Conservation (phyloP, 2,329 filamentous ascomycete species). For the Cladosporium sp. region DNA sequence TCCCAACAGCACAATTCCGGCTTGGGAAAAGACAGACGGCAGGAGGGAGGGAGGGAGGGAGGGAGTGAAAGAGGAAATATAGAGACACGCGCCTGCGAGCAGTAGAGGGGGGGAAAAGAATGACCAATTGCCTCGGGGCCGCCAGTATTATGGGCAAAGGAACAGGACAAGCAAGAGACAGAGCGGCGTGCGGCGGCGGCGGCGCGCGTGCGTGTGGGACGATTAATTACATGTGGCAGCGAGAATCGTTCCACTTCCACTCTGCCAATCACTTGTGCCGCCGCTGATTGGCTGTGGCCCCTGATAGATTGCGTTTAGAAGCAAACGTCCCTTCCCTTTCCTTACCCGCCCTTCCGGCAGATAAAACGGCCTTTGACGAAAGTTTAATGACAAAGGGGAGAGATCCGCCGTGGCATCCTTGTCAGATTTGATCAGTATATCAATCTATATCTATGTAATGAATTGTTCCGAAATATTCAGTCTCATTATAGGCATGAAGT, state of each 20-base stretch:
- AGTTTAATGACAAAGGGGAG: too few relatives aligned
- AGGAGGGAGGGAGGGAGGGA: not conserved
- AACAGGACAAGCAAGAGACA: not conserved
- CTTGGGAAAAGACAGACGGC: not conserved
- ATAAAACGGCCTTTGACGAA: too few relatives aligned
- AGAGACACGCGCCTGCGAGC: not conserved
- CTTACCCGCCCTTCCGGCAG: too few relatives aligned
- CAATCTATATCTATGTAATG: too few relatives aligned
- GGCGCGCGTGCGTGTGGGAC: not conserved
- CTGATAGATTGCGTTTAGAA: slow-evolving; percentile 4
- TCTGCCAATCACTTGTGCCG: not conserved
- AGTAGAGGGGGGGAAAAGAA: not conserved
- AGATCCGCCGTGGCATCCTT: too few relatives aligned
- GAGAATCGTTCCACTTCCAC: not conserved
- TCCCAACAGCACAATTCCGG: too few relatives aligned
- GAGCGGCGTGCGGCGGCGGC: not conserved
- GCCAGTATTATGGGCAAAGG: too few relatives aligned
- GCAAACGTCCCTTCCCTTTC: not conserved
- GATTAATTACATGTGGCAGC: not conserved
- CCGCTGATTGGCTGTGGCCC: slow-evolving; percentile 4
- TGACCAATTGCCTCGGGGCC: slow-evolving; percentile 1
- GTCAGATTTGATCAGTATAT: too few relatives aligned
- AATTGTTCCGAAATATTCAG: too few relatives aligned
- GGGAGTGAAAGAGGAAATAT: too few relatives aligned
- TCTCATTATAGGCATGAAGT: too few relatives aligned